Conservation (phyloP, 306 rosid species). For the Abrus precatorius region DNA sequence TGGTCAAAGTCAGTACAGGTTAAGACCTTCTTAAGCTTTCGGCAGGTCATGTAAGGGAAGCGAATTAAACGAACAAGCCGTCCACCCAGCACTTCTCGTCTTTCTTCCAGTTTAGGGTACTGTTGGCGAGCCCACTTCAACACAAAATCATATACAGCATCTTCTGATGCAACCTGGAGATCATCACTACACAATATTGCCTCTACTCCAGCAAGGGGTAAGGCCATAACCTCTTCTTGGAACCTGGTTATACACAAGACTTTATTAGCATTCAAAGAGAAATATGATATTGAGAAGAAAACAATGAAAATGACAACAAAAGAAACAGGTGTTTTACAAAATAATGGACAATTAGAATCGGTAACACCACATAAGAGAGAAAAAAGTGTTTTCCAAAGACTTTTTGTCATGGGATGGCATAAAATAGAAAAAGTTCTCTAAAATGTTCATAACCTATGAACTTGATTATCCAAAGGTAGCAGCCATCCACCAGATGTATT, state of each 20-base stretch:
- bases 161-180: conserved; percentile 98
- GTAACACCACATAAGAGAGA: neutral
- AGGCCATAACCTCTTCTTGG: conserved; percentile 87
- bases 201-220: conserved; percentile 93
- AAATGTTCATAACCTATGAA: conserved; percentile 23
- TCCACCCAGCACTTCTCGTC: conserved; percentile 77
- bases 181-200: conserved; percentile 90
- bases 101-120: conserved; percentile 78
- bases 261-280: conserved; percentile 39
- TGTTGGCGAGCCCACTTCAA: conserved; percentile 88
- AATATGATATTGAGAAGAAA: conserved; percentile 12
- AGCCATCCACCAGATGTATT: conserved; percentile 2
- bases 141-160: conserved; percentile 91
- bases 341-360: conserved; percentile 20
- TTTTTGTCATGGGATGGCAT: neutral
- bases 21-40: conserved; percentile 92
- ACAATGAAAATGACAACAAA: conserved; percentile 26
- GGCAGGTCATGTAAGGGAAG: conserved; percentile 90
- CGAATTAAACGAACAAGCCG: conserved; percentile 87
- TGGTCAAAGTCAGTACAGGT: conserved; percentile 88
- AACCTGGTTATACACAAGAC: conserved; percentile 64
- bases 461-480: conserved; percentile 12
- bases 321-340: conserved; percentile 15
- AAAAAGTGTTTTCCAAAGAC: neutral
- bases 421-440: conserved; percentile 13